phyloP scores from a whole-genome alignment of 225 moss, liverwort and hornwort species.

The Climacium dendroides region DNA sequence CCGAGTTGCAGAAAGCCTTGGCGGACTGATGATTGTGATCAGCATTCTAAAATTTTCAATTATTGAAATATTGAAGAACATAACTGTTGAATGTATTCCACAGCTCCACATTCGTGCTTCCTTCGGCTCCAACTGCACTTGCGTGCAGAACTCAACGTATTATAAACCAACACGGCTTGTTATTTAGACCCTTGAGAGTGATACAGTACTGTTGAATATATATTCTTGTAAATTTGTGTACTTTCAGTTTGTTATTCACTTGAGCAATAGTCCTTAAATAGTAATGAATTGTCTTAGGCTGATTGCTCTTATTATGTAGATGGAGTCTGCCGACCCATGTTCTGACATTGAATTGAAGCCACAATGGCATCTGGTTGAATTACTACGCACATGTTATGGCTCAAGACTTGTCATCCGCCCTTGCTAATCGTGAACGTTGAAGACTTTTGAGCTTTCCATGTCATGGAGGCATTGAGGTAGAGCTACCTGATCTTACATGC shows the following conservation, averaged over 20 bases:
- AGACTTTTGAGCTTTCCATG: too few species aligned
- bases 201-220: not conserved
- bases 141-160: not conserved
- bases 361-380: not conserved
- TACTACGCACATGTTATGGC: not conserved
- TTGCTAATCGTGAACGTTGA: not conserved
- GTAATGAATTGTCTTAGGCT: not conserved
- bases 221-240: not conserved
- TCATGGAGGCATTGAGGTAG: not conserved
- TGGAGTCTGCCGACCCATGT: not conserved
- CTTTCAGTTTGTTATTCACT: not conserved
- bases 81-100: not conserved
- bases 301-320: not conserved
- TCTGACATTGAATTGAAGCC: conserved; percentile 10
- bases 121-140: not conserved
- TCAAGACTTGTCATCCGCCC: too few species aligned
- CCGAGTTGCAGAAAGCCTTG: not conserved
- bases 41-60: not conserved
- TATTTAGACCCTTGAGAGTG: conserved; percentile 13
- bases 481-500: not conserved
- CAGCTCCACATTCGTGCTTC: not conserved
- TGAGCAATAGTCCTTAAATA: not conserved
- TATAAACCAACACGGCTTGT: not conserved
- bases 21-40: not conserved
- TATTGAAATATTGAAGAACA: not conserved